Evolutionary conservation across 2,329 filamentous ascomycete genomes (phyloP).

Genomic region (Bisporella sp.): DNA sequence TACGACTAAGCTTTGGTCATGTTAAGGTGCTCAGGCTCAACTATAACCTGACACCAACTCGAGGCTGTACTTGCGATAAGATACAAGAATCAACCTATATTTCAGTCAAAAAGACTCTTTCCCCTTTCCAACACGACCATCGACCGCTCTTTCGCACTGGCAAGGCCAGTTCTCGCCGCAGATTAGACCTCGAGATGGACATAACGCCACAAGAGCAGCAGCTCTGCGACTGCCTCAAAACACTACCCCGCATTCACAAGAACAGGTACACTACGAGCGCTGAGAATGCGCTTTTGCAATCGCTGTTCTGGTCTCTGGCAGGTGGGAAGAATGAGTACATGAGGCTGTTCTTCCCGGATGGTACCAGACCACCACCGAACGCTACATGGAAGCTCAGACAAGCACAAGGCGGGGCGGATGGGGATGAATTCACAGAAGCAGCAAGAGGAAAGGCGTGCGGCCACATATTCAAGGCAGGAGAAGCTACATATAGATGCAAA

Average conservation of each 20-base stretch:
- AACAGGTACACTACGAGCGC: conserved; percentile 72
- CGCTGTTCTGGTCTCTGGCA: conserved; percentile 82
- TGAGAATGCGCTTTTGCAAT: conserved; percentile 63
- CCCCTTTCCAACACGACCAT: no score
- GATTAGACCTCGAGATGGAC: conserved; percentile 44
- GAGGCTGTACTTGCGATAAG: conserved; percentile 3
- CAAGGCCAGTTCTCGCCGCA: background rate
- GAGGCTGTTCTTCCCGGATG: conserved; percentile 73
- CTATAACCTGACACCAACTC: background rate
- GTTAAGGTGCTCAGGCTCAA: no score
- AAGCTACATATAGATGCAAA: conserved; percentile 89
- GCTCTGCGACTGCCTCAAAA: conserved; percentile 76
- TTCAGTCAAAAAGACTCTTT: background rate
- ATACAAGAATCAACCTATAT: background rate
- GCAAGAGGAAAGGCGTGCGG: conserved; percentile 91
- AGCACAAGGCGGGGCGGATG: conserved; percentile 87
- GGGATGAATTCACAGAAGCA: conserved; percentile 88
- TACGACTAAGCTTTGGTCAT: no score
- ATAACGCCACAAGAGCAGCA: conserved; percentile 62
- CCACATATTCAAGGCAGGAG: conserved; percentile 92
- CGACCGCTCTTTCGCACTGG: no score
- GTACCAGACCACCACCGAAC: conserved; percentile 47
- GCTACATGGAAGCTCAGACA: conserved; percentile 69
- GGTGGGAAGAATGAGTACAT: conserved; percentile 69
- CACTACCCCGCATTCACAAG: conserved; percentile 64